phyloP scores from a whole-genome alignment of 2,329 filamentous ascomycete genomes.

The Chaetomium olivaceum region DNA sequence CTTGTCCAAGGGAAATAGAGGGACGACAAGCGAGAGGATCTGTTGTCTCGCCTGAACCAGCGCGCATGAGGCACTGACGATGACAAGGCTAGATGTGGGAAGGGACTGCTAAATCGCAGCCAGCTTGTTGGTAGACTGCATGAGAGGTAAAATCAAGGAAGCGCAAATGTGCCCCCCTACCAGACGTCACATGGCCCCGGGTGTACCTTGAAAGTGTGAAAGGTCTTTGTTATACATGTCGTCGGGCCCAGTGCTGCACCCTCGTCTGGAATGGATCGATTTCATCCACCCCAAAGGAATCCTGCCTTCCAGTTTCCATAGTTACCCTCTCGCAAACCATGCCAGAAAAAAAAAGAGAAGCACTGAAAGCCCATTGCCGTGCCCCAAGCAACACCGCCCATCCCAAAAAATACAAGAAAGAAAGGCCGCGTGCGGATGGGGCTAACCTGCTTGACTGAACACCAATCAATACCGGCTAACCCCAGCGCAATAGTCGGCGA shows the following conservation, averaged over 20 bases:
- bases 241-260: conserved; percentile 21
- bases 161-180: not conserved
- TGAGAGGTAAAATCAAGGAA: not conserved
- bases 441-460: conserved; percentile 27
- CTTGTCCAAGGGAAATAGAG: not conserved
- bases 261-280: conserved; percentile 25
- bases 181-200: not conserved
- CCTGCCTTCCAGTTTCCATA: conserved; percentile 26
- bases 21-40: not conserved
- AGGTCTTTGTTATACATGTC: conserved; percentile 31
- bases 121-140: not conserved
- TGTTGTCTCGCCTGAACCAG: not conserved
- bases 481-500: conserved; percentile 34
- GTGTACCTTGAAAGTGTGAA: conserved; percentile 2
- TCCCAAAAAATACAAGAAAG: conserved; percentile 37
- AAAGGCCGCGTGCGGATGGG: conserved; percentile 28
- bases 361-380: conserved; percentile 34
- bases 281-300: conserved; percentile 30
- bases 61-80: not conserved
- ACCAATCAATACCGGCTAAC: conserved; percentile 31
- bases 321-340: conserved; percentile 35
- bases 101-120: not conserved
- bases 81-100: not conserved
- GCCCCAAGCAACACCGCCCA: conserved; percentile 36
- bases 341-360: conserved; percentile 32